phyloP scores from a whole-genome alignment of 1,139 yeast species.

The Yamadazyma buinensis region DNA sequence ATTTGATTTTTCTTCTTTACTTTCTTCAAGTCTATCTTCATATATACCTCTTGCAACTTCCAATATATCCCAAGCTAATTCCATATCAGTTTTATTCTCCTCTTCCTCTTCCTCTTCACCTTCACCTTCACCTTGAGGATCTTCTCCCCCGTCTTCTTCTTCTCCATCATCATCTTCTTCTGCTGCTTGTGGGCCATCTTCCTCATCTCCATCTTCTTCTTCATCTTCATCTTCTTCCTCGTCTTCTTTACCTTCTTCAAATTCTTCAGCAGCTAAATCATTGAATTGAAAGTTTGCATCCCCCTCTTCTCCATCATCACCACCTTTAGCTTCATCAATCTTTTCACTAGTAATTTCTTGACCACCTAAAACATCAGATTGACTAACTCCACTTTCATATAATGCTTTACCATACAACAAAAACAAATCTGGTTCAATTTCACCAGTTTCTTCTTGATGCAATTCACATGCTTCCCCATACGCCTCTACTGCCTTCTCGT shows the following conservation, averaged over 20 bases:
- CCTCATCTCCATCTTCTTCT: conserved; percentile 21
- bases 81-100: conserved; percentile 69
- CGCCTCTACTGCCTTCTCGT: conserved; percentile 63
- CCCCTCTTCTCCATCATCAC: conserved; percentile 10
- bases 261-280: conserved; percentile 52
- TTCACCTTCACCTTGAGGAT: conserved; percentile 16
- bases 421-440: conserved; percentile 68
- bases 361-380: conserved; percentile 78
- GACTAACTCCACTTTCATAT: conserved; percentile 71
- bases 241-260: conserved; percentile 27
- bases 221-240: conserved; percentile 30
- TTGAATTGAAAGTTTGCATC: conserved; percentile 52
- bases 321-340: conserved; percentile 13
- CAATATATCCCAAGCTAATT: conserved; percentile 81
- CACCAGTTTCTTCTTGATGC: conserved; percentile 45
- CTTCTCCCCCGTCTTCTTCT: conserved; percentile 27
- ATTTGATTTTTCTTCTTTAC: conserved; percentile 13
- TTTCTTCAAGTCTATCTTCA: conserved; percentile 38
- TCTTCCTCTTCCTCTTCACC: conserved; percentile 30
- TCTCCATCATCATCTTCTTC: conserved; percentile 26
- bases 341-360: conserved; percentile 24
- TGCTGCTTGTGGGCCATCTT: conserved; percentile 28
- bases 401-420: conserved; percentile 77
- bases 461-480: conserved; percentile 75
- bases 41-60: conserved; percentile 71